Conservation (phyloP, 1,139 yeast genomes). For the Meyerozyma sp. region DNA sequence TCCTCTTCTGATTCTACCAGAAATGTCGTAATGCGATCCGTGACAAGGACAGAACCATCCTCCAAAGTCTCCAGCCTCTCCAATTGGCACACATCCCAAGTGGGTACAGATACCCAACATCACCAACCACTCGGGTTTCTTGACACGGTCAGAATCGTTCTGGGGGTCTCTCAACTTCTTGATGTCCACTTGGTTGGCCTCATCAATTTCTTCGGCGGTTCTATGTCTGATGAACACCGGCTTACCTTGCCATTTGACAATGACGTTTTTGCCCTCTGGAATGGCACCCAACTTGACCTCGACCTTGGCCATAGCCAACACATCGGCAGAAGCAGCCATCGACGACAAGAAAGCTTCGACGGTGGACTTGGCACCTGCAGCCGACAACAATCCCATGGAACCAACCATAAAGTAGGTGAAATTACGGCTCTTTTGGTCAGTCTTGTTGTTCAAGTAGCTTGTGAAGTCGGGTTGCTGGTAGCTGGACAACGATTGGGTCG, state of each 20-base stretch:
- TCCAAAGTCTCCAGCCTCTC: conserved; percentile 99
- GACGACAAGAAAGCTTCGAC: conserved; percentile 92
- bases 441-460: conserved; percentile 72
- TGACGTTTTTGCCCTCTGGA: conserved; percentile 97
- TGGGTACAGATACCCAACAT: conserved; percentile 99
- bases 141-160: conserved; percentile 86
- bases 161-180: conserved; percentile 87
- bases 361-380: conserved; percentile 97
- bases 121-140: conserved; percentile 97
- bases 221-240: conserved; percentile 99
- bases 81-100: conserved; percentile 99
- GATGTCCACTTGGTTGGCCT: conserved; percentile 82
- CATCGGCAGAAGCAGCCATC: conserved; percentile 98
- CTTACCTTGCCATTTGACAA: conserved; percentile 99
- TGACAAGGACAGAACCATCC: conserved; percentile 99
- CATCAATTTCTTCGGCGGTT: conserved; percentile 87
- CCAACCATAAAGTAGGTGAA: conserved; percentile 98
- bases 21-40: conserved; percentile 99
- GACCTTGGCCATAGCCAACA: conserved; percentile 98
- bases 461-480: conserved; percentile 93
- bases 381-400: conserved; percentile 85
- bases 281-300: conserved; percentile 92
- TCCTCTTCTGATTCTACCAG: conserved; percentile 99
- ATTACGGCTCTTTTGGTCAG: conserved; percentile 70
- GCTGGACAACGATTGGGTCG: conserved; percentile 58